Base-by-base conservation (phyloP, 371 early-diverging fungal genomes). In the Haplosporangium sp. region DNA sequence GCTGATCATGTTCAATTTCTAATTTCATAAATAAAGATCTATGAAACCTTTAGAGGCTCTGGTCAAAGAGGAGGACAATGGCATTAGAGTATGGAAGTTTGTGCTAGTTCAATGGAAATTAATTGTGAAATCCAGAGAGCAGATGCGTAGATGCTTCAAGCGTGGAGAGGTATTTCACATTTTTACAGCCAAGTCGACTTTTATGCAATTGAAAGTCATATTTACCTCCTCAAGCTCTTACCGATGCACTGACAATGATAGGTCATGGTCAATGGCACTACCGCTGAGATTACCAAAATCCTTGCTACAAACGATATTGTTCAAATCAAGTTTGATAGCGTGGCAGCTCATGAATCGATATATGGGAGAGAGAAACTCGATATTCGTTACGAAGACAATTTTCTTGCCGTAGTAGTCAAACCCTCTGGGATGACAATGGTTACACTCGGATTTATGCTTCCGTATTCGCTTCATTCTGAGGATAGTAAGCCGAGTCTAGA, bases 381-480 rank as follows among this genome's bases (percentile, higher is more conserved):
- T 20, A 74, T 88, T 11, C 76, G 76, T 1, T 86, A 84, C 60
- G 84, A 88, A 56, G 89, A 89, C 50, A 75, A 84, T 3, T 67
- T 88, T 55, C 44, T 89, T 2, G 89, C 88, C 9, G 76, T 89
- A 37, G 86, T 86, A 0, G 85, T 87, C 83, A 89, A 89, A 61
- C 85, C 88, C 11, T 79, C 88, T 42, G 89, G 89, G 27, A 85
- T 81, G 69, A 87, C 87, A 58, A 83, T 76, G 74, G 59, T 70
- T n/a, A 40, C 62, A 17, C 50, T 70, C 42, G 75, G 78, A 35
- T 65, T 59, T 55, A 76, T 67, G 73, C 63, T 76, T 4, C 69
- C 61, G 2, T 82, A 69, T 27, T 73, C 72, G 2, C 62, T 77
- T 7, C 45, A 19, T 17, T 62, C 20, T 20, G 19, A 9, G 48